Evolutionary conservation across 2,329 filamentous ascomycete genomes (phyloP).

Genomic region (Fusarium sp.): DNA sequence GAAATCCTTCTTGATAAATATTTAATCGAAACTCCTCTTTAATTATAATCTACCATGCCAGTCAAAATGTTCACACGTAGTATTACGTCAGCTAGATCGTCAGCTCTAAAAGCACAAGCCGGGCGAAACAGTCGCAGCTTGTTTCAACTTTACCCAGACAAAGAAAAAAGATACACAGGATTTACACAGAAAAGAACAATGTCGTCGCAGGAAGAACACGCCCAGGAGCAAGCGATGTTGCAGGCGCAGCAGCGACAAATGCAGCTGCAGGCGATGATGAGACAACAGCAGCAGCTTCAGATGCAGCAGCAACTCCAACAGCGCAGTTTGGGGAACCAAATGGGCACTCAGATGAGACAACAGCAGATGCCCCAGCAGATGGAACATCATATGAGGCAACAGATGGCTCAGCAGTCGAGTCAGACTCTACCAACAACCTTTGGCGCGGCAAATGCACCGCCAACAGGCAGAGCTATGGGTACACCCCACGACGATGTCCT

Average conservation of each 20-base stretch:
- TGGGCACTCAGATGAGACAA: background rate
- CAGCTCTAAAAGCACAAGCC: background rate
- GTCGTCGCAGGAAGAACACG: background rate
- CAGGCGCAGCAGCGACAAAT: background rate
- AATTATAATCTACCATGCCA: too few relatives aligned
- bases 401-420: background rate
- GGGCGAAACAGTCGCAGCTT: background rate
- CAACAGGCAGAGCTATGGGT: background rate
- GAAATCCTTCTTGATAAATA: too few relatives aligned
- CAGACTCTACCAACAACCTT: too few relatives aligned
- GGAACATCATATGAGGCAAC: background rate
- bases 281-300: background rate
- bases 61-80: too few relatives aligned
- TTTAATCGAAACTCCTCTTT: too few relatives aligned
- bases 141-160: background rate
- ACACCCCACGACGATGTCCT: constrained; percentile 2
- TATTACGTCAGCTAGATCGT: background rate
- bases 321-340: background rate
- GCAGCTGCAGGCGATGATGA: background rate
- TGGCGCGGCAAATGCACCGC: background rate
- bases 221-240: background rate
- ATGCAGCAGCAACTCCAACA: background rate
- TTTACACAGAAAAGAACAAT: background rate
- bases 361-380: background rate
- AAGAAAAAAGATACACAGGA: background rate